A percentile compares a stretch with the other conserved stretches of the same genome.
Conservation (phyloP, 805 yeast species). For the Candida xyloterini region DNA sequence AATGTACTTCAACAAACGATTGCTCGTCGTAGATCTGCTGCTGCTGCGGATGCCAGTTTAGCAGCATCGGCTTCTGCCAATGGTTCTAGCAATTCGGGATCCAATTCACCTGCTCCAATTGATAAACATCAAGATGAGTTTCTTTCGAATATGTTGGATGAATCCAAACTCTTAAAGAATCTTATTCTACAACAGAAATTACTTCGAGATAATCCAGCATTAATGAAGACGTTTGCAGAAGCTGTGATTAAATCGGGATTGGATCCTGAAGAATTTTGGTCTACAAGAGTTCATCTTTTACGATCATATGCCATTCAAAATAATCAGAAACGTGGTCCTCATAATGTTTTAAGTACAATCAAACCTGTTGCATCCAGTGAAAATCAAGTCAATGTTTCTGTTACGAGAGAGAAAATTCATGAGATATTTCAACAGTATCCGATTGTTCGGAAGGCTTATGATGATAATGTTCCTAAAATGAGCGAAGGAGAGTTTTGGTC, state of each 20-base stretch:
- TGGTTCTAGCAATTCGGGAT: conserved; percentile 5
- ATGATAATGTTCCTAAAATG: conserved; percentile 85
- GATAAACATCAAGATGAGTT: conserved; percentile 28
- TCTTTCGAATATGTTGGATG: conserved; percentile 44
- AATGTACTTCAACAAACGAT: conserved; percentile 64
- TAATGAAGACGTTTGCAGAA: conserved; percentile 78
- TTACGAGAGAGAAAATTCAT: conserved; percentile 84
- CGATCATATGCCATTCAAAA: conserved; percentile 83
- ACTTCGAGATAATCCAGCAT: conserved; percentile 60
- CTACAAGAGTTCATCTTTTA: conserved; percentile 70
- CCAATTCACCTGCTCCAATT: conserved; percentile 15
- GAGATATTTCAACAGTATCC: conserved; percentile 94
- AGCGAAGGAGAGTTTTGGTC: conserved; percentile 96
- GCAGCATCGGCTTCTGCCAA: conserved; percentile 7
- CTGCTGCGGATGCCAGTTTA: conserved; percentile 37
- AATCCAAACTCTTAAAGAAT: conserved; percentile 61
- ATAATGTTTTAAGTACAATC: conserved; percentile 89
- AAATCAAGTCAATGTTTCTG: conserved; percentile 88
- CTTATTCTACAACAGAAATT: conserved; percentile 75
- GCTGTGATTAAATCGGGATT: conserved; percentile 78
- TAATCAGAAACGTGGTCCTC: conserved; percentile 87
- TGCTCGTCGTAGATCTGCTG: conserved; percentile 58
- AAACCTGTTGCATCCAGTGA: conserved; percentile 92
- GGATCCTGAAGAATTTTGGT: conserved; percentile 85
- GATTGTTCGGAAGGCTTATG: conserved; percentile 81